Conservation (phyloP, 805 yeast genomes). For the Zygotorulaspora sp. region DNA sequence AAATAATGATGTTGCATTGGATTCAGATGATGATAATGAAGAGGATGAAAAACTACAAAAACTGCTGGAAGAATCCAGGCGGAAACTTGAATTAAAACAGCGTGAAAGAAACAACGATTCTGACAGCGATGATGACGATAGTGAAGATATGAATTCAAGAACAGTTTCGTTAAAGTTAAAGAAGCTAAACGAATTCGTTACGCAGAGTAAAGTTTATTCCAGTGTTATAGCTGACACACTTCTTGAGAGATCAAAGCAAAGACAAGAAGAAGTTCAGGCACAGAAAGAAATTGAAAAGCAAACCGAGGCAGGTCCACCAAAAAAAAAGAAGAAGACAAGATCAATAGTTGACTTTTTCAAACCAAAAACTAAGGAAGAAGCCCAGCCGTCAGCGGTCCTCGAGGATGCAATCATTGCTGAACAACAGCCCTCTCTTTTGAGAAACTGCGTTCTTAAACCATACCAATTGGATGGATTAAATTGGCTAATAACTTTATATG, state of each 20-base stretch:
- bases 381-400: constrained; percentile 10
- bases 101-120: constrained; percentile 5
- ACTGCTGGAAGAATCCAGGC: constrained; percentile 11
- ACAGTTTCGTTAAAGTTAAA: constrained; percentile 56
- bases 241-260: constrained; percentile 40
- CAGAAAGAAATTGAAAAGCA: constrained; percentile 16
- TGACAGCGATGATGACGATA: constrained; percentile 14
- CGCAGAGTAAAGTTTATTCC: constrained; percentile 82
- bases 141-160: constrained; percentile 37
- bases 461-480: constrained; percentile 88
- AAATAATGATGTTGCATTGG: constrained; percentile 23
- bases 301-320: constrained; percentile 24
- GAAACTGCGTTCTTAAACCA: constrained; percentile 63
- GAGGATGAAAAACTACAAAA: constrained; percentile 16
- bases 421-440: constrained; percentile 52
- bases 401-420: constrained; percentile 20
- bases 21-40: constrained; percentile 20
- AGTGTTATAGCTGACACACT: constrained; percentile 80
- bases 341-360: constrained; percentile 26
- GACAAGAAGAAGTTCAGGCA: constrained; percentile 33
- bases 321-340: constrained; percentile 18
- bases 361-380: constrained; percentile 11
- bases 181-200: constrained; percentile 69
- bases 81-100: constrained; percentile 11
- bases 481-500: constrained; percentile 84